Evolutionary conservation across 495 filamentous ascomycete genomes (phyloP), one percentile per base, ranked within the genome.

Genomic region (Aspergillus bertholletiae): DNA sequence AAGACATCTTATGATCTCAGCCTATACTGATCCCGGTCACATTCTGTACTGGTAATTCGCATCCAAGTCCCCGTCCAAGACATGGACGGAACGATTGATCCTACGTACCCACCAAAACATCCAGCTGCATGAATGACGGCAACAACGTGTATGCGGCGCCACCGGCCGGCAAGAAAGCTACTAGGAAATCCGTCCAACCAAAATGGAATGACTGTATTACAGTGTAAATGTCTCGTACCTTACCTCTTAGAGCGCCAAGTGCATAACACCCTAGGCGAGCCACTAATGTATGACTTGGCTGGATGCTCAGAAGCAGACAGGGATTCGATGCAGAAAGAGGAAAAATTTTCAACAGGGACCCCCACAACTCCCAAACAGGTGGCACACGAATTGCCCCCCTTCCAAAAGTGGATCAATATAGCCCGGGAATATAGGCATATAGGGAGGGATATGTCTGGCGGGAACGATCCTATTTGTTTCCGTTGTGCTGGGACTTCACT

Each of bases 391-490:
- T 17, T 40, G 2, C 5, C 37, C n/a, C 37, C 37, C 18, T n/a
- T 6, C 37, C 37, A n/a, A 40, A 20, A 40, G 37, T 40, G 37
- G 37, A 18, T 18, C 8, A 40, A 5, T 20, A 40, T 40, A 40
- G 37, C 7, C 37, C 6, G 15, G 17, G 37, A 18, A 9, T 39
- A 52, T 41, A 41, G 20, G 34, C 24, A 9, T 17, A 37, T 28
- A 26, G 30, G 34, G 41, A 28, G 26, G 17, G 28, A 23, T 40
- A 28, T 23, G 5, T n/a, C 28, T 7, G 21, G 13, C 17, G 49
- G 35, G 30, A 50, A 15, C 12, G 34, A 41, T 52, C 49, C 49
- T 39, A 52, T 52, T 52, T 23, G 49, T 13, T 52, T 24, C 49
- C 49, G 28, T 12, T 4, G 5, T 28, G 22, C 24, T 39, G 44